Evolutionary conservation across 129 eudicot genomes (phyloP), one percentile per base, ranked within the genome.

Genomic region (Erigeron canadensis): DNA sequence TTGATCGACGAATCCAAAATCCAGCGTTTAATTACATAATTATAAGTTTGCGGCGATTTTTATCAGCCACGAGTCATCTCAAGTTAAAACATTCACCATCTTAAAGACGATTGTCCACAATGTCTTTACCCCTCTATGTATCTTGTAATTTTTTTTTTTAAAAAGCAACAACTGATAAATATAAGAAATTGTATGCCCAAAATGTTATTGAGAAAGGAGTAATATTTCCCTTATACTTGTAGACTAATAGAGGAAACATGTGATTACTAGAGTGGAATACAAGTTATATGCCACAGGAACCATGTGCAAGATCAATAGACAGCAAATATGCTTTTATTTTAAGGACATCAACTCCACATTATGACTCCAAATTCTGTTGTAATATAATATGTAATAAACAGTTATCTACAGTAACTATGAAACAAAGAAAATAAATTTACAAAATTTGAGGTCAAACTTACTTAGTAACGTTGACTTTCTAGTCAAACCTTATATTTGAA

Each of bases 351-450:
- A 48, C 68, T 67, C 41, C 28, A 68, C 66, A 73, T 64, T 65
- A 63, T 44, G 7, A 72, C 76, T 72, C 28, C 45, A 72, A 43
- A 34, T 72, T 59, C 23, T 48, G 54, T 61, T 63, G 34, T 73
- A 73, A 45, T 73, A 48, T 58, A 78, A 37, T 61, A 58, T 66
- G 54, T 44, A 8, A 41, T 38, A 38, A 67, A 21, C 79, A 69
- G 70, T 63, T 84, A 89, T 89, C 80, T 81, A 84, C 84, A 78
- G 72, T 67, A 75, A 79, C 74, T 76, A 71, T 47, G 55, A 41
- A 75, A 81, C 72, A 53, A 48, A 51, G 53, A 39, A 51, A 73
- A 70, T 79, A 69, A 69, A 79, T 63, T 57, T 74, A 82, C 83
- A 83, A 83, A 75, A 74, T 41, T 56, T 73, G 69, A 76, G 44